Base-by-base conservation (phyloP, 495 filamentous ascomycete species). In the Penicillium desertorum region DNA sequence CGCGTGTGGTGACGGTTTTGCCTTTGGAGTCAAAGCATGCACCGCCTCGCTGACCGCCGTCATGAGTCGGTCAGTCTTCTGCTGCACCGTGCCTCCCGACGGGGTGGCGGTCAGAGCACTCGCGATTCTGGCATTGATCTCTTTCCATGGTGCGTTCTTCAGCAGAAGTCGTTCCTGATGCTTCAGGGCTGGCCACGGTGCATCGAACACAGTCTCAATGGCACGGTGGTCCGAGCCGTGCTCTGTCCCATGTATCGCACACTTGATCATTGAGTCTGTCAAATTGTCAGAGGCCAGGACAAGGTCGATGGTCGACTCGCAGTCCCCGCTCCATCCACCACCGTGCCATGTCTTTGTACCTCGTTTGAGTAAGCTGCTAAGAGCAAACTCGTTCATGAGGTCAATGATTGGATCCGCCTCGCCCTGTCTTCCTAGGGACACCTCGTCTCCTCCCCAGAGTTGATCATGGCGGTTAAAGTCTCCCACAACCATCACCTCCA, bases 371-470 rank as follows among this genome's bases (percentile, higher is more conserved):
- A 74, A 42, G 54, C 62, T 68, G 20, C 58, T 43, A 17, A 74
- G 62, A 16, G 57, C 44, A 44, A 61, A 62, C 34, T 73, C 62
- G 41, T 57, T 69, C 52, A 74, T 75, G 32, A 73, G 54, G 42
- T 75, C 59, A 39, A 76, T 71, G 44, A 73, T 71, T 42, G 56
- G 61, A 49, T 66, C 69, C 37, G 67, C 71, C 58, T 76, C 66
- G 22, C 69, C 71, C 39, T 74, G 63, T 50, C 64, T 67, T 30
- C 23, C 47, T 27, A 45, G 51, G n/a, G 60, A 60, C 37, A 75
- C 60, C 14, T 65, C 52, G 50, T 72, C 70, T 63, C 68, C 71
- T 63, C 70, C 72, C 70, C 59, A 76, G 11, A 75, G 62, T 55
- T 66, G 63, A 63, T 76, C 63, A 59, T 71, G 61, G 43, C 62